Evolutionary conservation across 2,329 filamentous ascomycete genomes (phyloP).

Genomic region (Arthrobotrys iridis): DNA sequence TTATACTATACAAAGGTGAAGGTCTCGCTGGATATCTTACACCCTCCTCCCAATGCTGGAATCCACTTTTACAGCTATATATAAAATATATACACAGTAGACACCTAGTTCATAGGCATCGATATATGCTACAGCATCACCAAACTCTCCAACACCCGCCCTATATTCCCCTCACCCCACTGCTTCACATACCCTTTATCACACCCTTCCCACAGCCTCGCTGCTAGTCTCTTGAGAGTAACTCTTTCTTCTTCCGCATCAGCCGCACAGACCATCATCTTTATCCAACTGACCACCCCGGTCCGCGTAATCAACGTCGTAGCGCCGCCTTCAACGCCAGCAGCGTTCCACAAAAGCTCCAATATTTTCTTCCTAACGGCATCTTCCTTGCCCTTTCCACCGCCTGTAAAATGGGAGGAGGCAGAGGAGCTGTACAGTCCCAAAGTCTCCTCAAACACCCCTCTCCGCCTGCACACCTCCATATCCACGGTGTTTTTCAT

Average conservation of each 20-base stretch:
- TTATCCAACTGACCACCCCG: conserved; percentile 56
- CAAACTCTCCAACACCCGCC: conserved; percentile 25
- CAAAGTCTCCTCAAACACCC: conserved; percentile 42
- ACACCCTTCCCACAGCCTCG: conserved; percentile 56
- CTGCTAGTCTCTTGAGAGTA: conserved; percentile 55
- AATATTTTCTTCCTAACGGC: conserved; percentile 54
- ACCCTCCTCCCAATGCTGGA: too few species aligned
- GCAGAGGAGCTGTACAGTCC: conserved; percentile 6
- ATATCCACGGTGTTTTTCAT: conserved; percentile 52
- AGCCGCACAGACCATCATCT: conserved; percentile 39
- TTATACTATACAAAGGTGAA: not conserved
- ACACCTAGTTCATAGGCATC: too few species aligned
- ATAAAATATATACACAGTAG: not conserved
- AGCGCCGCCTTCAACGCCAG: conserved; percentile 56
- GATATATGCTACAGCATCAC: conserved; percentile 20
- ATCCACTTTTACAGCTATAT: not conserved
- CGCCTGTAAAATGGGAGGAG: not conserved
- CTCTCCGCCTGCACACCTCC: conserved; percentile 29
- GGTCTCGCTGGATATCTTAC: not conserved
- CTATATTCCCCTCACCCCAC: conserved; percentile 56
- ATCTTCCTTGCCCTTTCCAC: conserved; percentile 17
- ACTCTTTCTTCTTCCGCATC: conserved; percentile 33
- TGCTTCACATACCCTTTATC: conserved; percentile 56
- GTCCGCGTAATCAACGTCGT: conserved; percentile 58
- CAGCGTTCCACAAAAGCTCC: conserved; percentile 57